Conservation (phyloP, 73 alveolate species). For the Tetrahymena thermophila region DNA sequence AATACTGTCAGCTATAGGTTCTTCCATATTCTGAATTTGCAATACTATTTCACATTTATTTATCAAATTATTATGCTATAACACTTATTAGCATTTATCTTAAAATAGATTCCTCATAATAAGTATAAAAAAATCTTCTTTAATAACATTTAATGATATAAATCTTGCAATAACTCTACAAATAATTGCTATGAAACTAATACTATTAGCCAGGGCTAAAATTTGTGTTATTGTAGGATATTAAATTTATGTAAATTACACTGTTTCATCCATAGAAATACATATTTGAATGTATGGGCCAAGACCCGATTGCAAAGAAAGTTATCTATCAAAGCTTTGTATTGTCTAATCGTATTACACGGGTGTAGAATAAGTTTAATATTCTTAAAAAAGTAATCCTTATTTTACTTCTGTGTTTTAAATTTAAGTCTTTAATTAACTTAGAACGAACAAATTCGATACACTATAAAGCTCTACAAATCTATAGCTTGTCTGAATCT, state of each 20-base stretch:
- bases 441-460: neutral
- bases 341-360: neutral
- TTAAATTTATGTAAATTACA: too few relatives aligned
- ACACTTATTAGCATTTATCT: too few relatives aligned
- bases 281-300: neutral
- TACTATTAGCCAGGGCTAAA: neutral
- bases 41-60: too few relatives aligned
- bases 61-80: too few relatives aligned
- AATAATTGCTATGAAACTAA: too few relatives aligned
- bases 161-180: neutral
- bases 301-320: neutral
- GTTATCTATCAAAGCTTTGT: neutral
- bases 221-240: neutral
- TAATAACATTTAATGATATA: neutral
- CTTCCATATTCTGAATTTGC: too few relatives aligned
- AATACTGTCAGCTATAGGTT: too few relatives aligned
- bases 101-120: too few relatives aligned
- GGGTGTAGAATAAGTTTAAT: neutral
- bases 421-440: neutral
- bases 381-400: neutral
- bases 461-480: too few relatives aligned
- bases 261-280: neutral
- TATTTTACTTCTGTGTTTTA: neutral
- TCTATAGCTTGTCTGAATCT: neutral
- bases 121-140: too few relatives aligned